These are phyloP conservation scores for Malania oleifera DNA, from an alignment of 164 flowering plant species.

Conservation along the genomic window DNA sequence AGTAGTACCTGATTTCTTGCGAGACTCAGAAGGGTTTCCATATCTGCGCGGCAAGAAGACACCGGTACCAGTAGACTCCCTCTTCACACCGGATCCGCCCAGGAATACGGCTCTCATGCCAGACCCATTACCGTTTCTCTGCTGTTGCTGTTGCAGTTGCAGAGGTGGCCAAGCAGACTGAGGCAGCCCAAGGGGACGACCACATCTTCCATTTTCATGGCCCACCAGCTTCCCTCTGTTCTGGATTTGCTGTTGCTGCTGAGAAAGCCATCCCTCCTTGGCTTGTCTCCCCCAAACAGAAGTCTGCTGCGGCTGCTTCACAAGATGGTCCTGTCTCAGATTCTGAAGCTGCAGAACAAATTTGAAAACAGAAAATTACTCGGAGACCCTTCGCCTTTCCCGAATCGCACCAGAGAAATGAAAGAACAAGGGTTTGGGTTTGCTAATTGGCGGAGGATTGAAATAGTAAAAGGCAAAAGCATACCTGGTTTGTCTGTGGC, in stretches of 20 bases:
- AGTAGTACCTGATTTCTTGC: slow-evolving; percentile 35
- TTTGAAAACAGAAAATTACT: too few relatives aligned
- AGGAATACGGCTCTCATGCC: slow-evolving; percentile 22
- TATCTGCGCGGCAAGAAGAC: slow-evolving; percentile 48
- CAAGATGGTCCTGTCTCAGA: slow-evolving; percentile 8
- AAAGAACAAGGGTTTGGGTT: too few relatives aligned
- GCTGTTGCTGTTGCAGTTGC: slow-evolving; percentile 7
- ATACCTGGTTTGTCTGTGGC: slow-evolving; percentile 15
- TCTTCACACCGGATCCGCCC: slow-evolving; percentile 20
- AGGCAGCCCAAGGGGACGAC: slow-evolving; percentile 15
- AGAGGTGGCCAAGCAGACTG: slow-evolving; percentile 34
- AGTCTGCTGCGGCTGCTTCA: slow-evolving; percentile 12
- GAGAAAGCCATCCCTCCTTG: slow-evolving; percentile 1
- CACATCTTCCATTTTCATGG: slow-evolving; percentile 12
- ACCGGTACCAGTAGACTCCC: slow-evolving; percentile 38
- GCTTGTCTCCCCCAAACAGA: slow-evolving; percentile 14
- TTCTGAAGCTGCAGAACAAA: slow-evolving; percentile 3
- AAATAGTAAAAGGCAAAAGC: not conserved
- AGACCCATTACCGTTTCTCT: not conserved
- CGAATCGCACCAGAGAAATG: too few relatives aligned
- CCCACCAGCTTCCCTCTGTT: slow-evolving; percentile 11
- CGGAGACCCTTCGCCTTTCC: too few relatives aligned
- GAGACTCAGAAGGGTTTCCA: slow-evolving; percentile 18
- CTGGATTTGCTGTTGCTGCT: slow-evolving; percentile 22
- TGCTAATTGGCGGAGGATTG: not conserved